These are phyloP conservation scores for Parathielavia appendiculata DNA, from an alignment of 495 filamentous ascomycete species.

Conservation along the genomic window DNA sequence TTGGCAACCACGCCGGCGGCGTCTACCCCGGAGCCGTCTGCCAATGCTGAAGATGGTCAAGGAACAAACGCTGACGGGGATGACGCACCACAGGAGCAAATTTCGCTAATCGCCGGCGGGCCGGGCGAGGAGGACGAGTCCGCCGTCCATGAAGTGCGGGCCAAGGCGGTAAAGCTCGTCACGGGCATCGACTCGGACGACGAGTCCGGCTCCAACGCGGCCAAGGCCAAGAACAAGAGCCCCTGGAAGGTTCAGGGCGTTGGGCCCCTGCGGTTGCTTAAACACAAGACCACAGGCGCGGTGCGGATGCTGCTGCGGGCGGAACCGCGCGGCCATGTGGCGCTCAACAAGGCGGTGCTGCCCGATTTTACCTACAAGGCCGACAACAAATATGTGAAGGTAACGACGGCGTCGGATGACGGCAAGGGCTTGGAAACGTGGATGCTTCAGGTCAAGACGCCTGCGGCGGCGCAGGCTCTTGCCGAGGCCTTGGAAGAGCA, in stretches of 20 bases:
- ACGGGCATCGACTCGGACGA: constrained; percentile 34
- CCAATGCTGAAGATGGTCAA: constrained; percentile 48
- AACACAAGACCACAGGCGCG: constrained; percentile 56
- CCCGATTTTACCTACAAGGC: constrained; percentile 54
- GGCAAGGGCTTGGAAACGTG: constrained; percentile 54
- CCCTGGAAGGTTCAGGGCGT: constrained; percentile 58
- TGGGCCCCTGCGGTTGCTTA: constrained; percentile 61
- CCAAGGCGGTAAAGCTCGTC: constrained; percentile 54
- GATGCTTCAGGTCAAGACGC: constrained; percentile 58
- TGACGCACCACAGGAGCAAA: constrained; percentile 50
- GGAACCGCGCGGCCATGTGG: constrained; percentile 63
- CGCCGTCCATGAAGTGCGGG: constrained; percentile 56
- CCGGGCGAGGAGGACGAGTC: constrained; percentile 69
- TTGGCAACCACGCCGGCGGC: constrained; percentile 55
- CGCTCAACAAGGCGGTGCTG: constrained; percentile 61
- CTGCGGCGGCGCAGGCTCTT: constrained; percentile 41
- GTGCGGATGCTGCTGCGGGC: constrained; percentile 62
- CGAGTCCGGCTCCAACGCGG: constrained; percentile 28
- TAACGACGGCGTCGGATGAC: constrained; percentile 49
- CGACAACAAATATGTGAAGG: constrained; percentile 50
- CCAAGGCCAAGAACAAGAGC: constrained; percentile 35
- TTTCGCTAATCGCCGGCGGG: constrained; percentile 57
- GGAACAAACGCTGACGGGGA: constrained; percentile 46
- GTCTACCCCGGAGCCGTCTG: constrained; percentile 56
- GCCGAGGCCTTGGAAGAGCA: constrained; percentile 44